Percentiles rank a stretch among this genome's conserved stretches.
Conservation (phyloP, 169 alveolate species). For the Plasmodium knowlesi region DNA sequence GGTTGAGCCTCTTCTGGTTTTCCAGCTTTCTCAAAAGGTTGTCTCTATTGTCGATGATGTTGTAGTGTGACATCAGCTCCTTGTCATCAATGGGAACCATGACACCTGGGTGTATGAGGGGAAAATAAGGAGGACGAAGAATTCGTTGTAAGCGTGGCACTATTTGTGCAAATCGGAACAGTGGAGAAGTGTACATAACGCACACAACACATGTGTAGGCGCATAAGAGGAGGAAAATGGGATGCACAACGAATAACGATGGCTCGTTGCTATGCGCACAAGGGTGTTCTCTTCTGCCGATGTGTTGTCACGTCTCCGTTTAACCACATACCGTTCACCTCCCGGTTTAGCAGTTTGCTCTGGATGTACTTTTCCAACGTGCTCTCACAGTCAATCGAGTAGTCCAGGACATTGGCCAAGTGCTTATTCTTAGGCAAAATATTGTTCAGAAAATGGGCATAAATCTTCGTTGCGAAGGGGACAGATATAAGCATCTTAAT, state of each 20-base stretch:
- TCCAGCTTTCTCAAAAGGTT: slow-evolving; percentile 49
- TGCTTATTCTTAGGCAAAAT: slow-evolving; percentile 78
- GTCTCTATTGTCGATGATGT: slow-evolving; percentile 67
- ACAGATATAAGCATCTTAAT: slow-evolving; percentile 88
- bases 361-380: slow-evolving; percentile 76
- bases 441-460: slow-evolving; percentile 88
- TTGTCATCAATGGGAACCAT: slow-evolving; percentile 65
- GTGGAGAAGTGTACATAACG: background rate
- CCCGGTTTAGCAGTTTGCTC: slow-evolving; percentile 68
- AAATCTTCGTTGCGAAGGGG: slow-evolving; percentile 87
- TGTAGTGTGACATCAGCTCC: slow-evolving; percentile 50
- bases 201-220: background rate
- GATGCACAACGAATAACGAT: background rate
- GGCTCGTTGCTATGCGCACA: background rate
- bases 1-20: slow-evolving; percentile 59
- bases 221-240: background rate
- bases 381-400: slow-evolving; percentile 77
- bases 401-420: slow-evolving; percentile 75
- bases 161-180: background rate
- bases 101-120: slow-evolving; percentile 9
- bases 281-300: background rate
- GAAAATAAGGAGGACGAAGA: background rate
- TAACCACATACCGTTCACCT: slow-evolving; percentile 39
- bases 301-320: background rate
- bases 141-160: background rate